Base-by-base conservation (phyloP, 2,329 filamentous ascomycete genomes). In the Stagonosporopsis cucurbitacearum region DNA sequence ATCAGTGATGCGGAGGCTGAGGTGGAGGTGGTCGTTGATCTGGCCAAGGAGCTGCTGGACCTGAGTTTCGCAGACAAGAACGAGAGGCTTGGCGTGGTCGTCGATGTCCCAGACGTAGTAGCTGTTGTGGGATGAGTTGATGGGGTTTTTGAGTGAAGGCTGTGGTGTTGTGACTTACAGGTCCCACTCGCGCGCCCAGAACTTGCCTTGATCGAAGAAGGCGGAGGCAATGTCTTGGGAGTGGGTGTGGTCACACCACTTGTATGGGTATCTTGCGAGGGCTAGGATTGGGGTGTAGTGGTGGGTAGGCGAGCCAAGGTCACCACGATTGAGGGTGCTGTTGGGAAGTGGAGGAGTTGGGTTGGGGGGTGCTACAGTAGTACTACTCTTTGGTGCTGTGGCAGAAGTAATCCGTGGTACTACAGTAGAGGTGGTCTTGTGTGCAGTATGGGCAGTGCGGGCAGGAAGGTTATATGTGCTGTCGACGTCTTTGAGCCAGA, bases 11-110 rank as follows among this genome's bases (percentile, higher is more conserved):
- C 72, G 73, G 13, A 94, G 78, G 0, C 73, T 65, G 6, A 80
- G 70, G 3, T 88, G 79, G 39, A 85, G 80, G 1, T 72, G 69
- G 1, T 67, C 39, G 68, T 92, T 92, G 71, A 94, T 85, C 4
- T 84, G 79, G 2, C 81, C 68, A 0, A 96, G 78, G 6, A 95
- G 84, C 9, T 78, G 69, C 54, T 86, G 76, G 32, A 93, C 83
- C 70, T 96, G 89, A 1, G 69, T 64, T 1, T 86, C 85, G 0
- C 87, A 84, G 1, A 96, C 83, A 32, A 96, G 81, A 22, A 94
- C 74, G 23, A 89, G 78, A 1, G 87, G 85, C 46, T 81, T 81
- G n/a, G 48, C 32, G 6, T 57, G 42, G 41, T 54, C 48, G 26
- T 78, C 72, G 13, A 78, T 75, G 7, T 77, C 72, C 68, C 86